phyloP scores from a whole-genome alignment of 2,329 filamentous ascomycete species.

The Calycina herbarum region DNA sequence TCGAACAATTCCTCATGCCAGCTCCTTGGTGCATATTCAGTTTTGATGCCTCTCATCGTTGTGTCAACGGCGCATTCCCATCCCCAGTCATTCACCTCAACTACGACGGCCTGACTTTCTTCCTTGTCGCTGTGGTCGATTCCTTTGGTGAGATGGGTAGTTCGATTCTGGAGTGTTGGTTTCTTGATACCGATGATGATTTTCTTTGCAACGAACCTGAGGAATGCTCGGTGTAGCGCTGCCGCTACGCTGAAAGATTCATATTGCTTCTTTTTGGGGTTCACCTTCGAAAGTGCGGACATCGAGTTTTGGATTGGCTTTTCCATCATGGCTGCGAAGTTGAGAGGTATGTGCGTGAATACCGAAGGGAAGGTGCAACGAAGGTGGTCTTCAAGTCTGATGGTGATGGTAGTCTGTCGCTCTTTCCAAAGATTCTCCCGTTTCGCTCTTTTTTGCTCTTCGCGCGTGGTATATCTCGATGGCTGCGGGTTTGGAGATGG shows the following conservation, averaged over 20 bases:
- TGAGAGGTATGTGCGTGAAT: not conserved
- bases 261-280: not conserved
- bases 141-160: not conserved
- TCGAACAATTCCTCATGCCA: not conserved
- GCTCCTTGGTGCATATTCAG: not conserved
- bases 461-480: not conserved
- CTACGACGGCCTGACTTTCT: not conserved
- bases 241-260: not conserved
- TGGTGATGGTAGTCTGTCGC: not conserved
- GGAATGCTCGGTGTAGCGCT: not conserved
- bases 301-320: not conserved
- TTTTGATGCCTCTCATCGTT: slow-evolving; percentile 1
- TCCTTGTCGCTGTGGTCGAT: not conserved
- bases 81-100: not conserved
- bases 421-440: not conserved
- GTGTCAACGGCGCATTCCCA: not conserved
- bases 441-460: not conserved
- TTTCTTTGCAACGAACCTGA: slow-evolving; percentile 1
- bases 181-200: not conserved
- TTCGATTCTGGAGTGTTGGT: not conserved
- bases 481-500: not conserved
- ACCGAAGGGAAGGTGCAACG: not conserved
- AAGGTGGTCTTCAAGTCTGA: not conserved
- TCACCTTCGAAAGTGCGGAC: not conserved
- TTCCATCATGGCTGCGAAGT: not conserved